These are phyloP conservation scores for Lepiota subincarnata DNA, from an alignment of 768 basidiomycete genomes.

Conservation along the genomic window DNA sequence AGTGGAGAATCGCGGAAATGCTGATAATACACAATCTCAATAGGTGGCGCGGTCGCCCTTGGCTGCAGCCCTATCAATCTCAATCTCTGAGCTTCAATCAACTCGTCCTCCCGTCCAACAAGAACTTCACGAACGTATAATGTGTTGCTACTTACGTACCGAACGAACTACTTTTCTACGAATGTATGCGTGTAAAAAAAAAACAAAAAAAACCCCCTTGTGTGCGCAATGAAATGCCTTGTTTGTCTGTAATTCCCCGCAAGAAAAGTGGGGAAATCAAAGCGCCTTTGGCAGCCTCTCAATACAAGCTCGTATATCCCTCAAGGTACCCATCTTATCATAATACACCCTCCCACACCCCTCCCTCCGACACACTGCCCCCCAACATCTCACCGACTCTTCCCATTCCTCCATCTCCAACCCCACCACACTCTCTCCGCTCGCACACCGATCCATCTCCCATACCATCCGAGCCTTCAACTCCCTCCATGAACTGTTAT, in stretches of 20 bases:
- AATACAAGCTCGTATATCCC: constrained; percentile 28
- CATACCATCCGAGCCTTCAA: constrained; percentile 34
- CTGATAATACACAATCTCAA: background rate
- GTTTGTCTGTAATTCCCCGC: no score
- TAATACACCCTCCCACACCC: constrained; percentile 32
- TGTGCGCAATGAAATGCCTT: no score
- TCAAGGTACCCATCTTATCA: constrained; percentile 30
- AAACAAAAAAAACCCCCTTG: no score
- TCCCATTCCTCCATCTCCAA: constrained; percentile 41
- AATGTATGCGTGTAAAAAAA: no score
- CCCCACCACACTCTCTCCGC: constrained; percentile 33
- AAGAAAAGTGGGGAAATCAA: background rate
- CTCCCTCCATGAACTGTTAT: constrained; percentile 36
- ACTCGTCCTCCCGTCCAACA: background rate
- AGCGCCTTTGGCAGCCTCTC: constrained; percentile 19
- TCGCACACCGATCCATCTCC: constrained; percentile 36
- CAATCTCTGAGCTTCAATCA: constrained; percentile 6
- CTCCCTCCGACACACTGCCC: constrained; percentile 25
- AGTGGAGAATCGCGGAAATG: background rate
- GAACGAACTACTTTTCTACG: background rate
- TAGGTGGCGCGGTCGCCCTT: constrained; percentile 15
- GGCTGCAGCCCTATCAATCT: constrained; percentile 20
- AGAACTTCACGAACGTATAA: background rate
- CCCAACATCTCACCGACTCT: constrained; percentile 37
- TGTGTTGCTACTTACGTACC: background rate